phyloP scores from a whole-genome alignment of 768 basidiomycete species.

The Tricholoma flavovirens region DNA sequence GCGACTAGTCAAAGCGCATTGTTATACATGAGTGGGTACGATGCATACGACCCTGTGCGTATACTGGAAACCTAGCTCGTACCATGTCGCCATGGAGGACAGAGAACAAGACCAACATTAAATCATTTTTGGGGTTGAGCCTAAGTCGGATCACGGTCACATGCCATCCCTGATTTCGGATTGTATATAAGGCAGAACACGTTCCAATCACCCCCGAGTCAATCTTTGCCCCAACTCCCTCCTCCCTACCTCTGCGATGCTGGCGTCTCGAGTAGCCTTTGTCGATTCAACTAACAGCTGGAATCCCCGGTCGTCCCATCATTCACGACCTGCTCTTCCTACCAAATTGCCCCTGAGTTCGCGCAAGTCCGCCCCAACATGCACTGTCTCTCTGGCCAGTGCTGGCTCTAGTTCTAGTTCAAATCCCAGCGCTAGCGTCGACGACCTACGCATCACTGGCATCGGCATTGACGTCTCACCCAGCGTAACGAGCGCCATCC shows the following conservation, averaged over 20 bases:
- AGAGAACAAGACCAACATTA: too few species aligned
- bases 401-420: background rate
- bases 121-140: too few species aligned
- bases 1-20: too few species aligned
- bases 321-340: constrained; percentile 8
- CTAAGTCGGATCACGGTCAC: too few species aligned
- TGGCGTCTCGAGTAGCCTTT: constrained; percentile 15
- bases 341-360: constrained; percentile 10
- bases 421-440: constrained; percentile 4
- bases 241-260: constrained; percentile 6
- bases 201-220: too few species aligned
- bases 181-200: too few species aligned
- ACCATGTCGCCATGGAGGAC: too few species aligned
- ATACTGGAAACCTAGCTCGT: too few species aligned
- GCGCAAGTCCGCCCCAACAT: constrained; percentile 18
- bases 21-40: too few species aligned
- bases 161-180: too few species aligned
- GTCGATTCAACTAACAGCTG: constrained; percentile 16
- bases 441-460: constrained; percentile 7
- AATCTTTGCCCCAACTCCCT: too few species aligned
- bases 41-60: too few species aligned
- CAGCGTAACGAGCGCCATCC: constrained; percentile 11
- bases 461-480: constrained; percentile 5
- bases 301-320: constrained; percentile 8
- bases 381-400: constrained; percentile 17